Evolutionary conservation across 108 stramenopile species (phyloP), one percentile per base, ranked within the genome.

Genomic region (Stephanodiscus minutulus): DNA sequence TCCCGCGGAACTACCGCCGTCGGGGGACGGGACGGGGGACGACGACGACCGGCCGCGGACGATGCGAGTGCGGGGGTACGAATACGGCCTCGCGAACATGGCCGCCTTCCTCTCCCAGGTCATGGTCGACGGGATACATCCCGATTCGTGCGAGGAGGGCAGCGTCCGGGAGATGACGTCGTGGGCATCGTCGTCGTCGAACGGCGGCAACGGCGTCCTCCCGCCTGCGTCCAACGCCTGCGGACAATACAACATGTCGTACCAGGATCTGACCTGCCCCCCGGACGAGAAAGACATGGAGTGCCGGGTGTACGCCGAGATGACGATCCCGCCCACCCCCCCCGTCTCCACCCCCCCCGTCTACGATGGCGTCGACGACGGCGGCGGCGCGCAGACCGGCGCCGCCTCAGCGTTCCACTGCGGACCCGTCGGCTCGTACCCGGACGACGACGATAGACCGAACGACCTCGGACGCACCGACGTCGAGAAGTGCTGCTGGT

Each of bases 91-190:
- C 9, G 80, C 61, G 39, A 82, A 82, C 33, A 73, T 82, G 62
- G 82, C 82, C 9, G 77, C 67, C 13, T 82, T 78, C 58, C 66
- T 82, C 3, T 50, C 76, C 5, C 84, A 85, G 46, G 61, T 70
- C 41, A 82, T 85, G 84, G 66, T 81, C 25, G 81, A 79, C 22
- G 75, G 79, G 43, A 82, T 85, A 6, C 63, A 64, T 36, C 56
- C 59, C 49, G 84, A 85, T 35, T 46, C 77, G 31, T 85, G 84
- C 50, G 66, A 74, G 18, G 73, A 61, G 52, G 57, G 64, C 24
- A 73, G 56, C 27, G 76, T 57, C 28, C 54, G 57, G 36, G 21
- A 7, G 18, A 64, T 8, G 29, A 64, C 18, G 13, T 21, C 37
- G 31, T 39, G 10, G 39, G 8, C 39, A 11, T 39, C 39, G n/a